Percentiles rank a stretch among this genome's conserved stretches.
These are phyloP conservation scores for Ceratobasidium sp. DNA, from an alignment of 1,284 basidiomycete species.

Conservation along the genomic window DNA sequence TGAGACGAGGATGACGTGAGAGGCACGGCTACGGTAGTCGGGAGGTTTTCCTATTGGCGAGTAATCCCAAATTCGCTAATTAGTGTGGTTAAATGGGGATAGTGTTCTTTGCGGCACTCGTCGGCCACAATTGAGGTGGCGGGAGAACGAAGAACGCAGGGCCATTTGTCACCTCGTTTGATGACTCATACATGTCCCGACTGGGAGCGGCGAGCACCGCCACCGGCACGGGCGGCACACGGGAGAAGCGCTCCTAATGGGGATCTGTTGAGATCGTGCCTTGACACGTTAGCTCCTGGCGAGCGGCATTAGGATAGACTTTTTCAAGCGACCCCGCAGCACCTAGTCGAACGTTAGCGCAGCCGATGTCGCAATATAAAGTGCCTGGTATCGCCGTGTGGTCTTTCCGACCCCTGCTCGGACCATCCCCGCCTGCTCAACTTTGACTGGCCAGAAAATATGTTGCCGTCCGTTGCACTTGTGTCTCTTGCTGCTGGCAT, in stretches of 20 bases:
- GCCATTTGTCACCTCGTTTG: no score
- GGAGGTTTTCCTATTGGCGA: background rate
- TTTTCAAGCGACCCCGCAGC: constrained; percentile 27
- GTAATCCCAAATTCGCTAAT: background rate
- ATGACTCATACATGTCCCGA: background rate
- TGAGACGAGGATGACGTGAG: background rate
- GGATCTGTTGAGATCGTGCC: constrained; percentile 9
- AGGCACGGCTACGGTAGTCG: background rate
- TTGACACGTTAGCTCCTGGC: background rate
- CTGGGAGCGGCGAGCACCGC: background rate
- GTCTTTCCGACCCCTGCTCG: background rate
- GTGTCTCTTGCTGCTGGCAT: constrained; percentile 8
- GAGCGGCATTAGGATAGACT: constrained; percentile 1
- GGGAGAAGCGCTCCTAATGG: background rate
- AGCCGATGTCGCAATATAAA: constrained; percentile 22
- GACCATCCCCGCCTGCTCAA: background rate
- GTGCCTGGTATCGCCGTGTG: background rate
- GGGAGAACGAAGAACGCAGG: background rate
- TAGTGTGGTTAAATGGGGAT: background rate
- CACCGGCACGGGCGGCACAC: constrained; percentile 4
- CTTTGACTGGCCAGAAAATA: background rate
- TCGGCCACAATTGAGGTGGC: background rate
- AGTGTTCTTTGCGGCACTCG: background rate
- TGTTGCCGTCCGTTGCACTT: constrained; percentile 1
- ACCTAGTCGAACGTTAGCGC: background rate